Conservation (phyloP, 2,329 filamentous ascomycete genomes). For the Pezicula neosporulosa region DNA sequence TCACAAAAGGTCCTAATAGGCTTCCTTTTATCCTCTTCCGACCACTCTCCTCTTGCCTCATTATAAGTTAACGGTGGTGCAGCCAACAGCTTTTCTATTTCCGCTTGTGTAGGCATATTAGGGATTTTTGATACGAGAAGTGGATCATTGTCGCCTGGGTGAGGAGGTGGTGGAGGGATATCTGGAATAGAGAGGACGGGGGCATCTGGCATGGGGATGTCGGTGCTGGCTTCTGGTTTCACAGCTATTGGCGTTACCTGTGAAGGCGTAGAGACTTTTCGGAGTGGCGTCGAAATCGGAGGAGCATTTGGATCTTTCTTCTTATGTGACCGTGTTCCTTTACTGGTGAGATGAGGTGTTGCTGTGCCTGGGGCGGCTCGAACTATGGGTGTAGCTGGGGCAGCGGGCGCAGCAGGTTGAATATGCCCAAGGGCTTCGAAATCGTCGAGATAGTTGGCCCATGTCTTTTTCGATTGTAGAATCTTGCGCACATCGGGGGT, state of each 20-base stretch:
- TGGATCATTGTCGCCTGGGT: slow-evolving; percentile 51
- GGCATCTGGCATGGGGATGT: slow-evolving; percentile 35
- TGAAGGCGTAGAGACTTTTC: slow-evolving; percentile 12
- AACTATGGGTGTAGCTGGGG: slow-evolving; percentile 6
- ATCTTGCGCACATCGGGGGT: slow-evolving; percentile 66
- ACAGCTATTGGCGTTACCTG: slow-evolving; percentile 8
- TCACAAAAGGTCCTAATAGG: slow-evolving; percentile 69
- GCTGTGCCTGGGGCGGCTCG: slow-evolving; percentile 20
- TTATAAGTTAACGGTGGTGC: slow-evolving; percentile 65
- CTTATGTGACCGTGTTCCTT: slow-evolving; percentile 23
- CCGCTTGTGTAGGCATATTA: slow-evolving; percentile 51
- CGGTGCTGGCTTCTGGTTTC: slow-evolving; percentile 28
- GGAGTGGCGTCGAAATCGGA: slow-evolving; percentile 12
- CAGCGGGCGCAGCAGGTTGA: slow-evolving; percentile 33
- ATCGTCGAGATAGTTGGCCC: slow-evolving; percentile 78
- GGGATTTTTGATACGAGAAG: slow-evolving; percentile 58
- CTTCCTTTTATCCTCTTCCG: slow-evolving; percentile 39
- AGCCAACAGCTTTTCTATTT: slow-evolving; percentile 60
- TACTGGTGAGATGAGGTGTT: slow-evolving; percentile 17
- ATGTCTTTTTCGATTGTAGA: slow-evolving; percentile 76
- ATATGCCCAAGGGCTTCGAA: slow-evolving; percentile 61
- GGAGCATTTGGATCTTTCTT: slow-evolving; percentile 21
- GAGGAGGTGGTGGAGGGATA: slow-evolving; percentile 23
- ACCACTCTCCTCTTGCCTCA: slow-evolving; percentile 52
- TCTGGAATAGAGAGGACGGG: slow-evolving; percentile 11